Percentiles rank a stretch among this genome's conserved stretches.
Evolutionary conservation across 768 basidiomycete species (phyloP).

Genomic region (Leucocoprinus sp.): DNA sequence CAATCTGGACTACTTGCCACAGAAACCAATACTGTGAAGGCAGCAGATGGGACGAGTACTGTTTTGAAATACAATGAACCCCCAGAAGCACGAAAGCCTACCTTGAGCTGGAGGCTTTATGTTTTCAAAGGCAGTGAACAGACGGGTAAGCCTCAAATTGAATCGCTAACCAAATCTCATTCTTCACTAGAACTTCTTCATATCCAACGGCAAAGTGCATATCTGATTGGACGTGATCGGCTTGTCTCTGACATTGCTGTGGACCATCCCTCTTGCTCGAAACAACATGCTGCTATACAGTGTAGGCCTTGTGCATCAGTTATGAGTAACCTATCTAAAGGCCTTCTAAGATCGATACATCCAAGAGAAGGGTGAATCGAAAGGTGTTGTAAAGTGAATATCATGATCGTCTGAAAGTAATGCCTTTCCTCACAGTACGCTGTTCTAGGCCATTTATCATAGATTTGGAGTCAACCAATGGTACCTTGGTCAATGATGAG

Average conservation of each 20-base stretch:
- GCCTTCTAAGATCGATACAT: conserved; percentile 63
- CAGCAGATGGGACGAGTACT: conserved; percentile 65
- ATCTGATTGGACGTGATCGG: conserved; percentile 85
- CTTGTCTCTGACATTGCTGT: conserved; percentile 80
- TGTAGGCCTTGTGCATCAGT: conserved; percentile 37
- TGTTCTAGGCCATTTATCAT: conserved; percentile 83
- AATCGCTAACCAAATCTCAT: background rate
- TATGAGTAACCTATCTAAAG: conserved; percentile 8
- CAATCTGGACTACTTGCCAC: conserved; percentile 89
- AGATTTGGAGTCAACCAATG: conserved; percentile 97
- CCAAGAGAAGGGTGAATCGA: conserved; percentile 82
- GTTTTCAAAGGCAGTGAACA: conserved; percentile 96
- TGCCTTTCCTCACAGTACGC: background rate
- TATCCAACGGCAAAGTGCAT: conserved; percentile 90
- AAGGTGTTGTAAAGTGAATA: conserved; percentile 75
- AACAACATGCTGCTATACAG: conserved; percentile 97
- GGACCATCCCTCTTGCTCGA: conserved; percentile 96
- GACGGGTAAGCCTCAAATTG: conserved; percentile 52
- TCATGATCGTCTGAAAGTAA: conserved; percentile 11
- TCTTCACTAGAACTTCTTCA: conserved; percentile 71
- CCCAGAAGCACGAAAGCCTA: conserved; percentile 92
- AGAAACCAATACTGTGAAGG: conserved; percentile 86
- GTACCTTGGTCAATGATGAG: conserved; percentile 85
- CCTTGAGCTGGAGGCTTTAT: conserved; percentile 86
- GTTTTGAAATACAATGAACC: conserved; percentile 98